Evolutionary conservation across 192 early-diverging fungal species (phyloP).

Genomic region (Allomyces macrogynus): DNA sequence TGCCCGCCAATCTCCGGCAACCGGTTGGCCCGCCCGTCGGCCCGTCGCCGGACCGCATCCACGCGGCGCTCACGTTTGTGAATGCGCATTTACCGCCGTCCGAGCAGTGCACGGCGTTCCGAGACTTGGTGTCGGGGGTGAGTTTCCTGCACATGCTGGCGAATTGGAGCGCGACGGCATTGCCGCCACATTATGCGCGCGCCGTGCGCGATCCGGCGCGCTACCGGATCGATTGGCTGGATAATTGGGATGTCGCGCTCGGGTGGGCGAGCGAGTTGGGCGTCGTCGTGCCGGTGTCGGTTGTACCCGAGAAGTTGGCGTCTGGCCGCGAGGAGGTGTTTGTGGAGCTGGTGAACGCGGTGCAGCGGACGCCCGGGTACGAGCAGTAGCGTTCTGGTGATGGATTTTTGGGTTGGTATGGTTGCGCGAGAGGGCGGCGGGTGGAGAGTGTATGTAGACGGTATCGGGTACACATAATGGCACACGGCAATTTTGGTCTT

Average conservation of each 20-base stretch:
- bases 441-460: too few species aligned
- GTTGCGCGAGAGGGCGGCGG: too few species aligned
- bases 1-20: too few species aligned
- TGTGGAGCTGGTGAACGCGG: background rate
- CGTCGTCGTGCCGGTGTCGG: background rate
- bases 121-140: background rate
- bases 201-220: background rate
- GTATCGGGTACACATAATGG: too few species aligned
- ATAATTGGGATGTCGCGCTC: background rate
- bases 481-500: too few species aligned
- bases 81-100: background rate
- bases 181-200: background rate
- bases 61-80: background rate
- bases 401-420: too few species aligned
- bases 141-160: background rate
- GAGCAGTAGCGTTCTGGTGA: too few species aligned
- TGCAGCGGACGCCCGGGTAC: background rate
- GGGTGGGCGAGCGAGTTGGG: background rate
- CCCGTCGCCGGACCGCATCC: background rate
- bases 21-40: too few species aligned
- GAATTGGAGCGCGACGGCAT: background rate
- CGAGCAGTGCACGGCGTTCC: background rate
- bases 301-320: background rate
- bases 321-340: background rate
- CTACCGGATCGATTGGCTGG: background rate